A percentile compares a stretch with the other conserved stretches of the same genome.
These are phyloP conservation scores for Tolypocladium album DNA, from an alignment of 2,329 filamentous ascomycete species.

Conservation along the genomic window DNA sequence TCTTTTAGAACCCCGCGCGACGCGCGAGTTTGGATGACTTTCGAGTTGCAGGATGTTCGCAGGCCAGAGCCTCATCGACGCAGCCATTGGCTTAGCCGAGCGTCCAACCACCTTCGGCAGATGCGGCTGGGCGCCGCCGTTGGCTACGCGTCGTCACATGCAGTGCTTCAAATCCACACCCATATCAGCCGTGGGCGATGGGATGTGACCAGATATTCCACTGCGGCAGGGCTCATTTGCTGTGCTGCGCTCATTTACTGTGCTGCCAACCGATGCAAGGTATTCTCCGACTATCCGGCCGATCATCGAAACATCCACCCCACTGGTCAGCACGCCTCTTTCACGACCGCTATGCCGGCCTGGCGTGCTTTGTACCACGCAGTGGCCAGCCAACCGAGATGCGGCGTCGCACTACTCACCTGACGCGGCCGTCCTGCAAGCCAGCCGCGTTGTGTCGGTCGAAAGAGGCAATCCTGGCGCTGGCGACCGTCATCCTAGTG, in stretches of 20 bases:
- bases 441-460: background rate
- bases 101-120: background rate
- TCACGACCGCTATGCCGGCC: background rate
- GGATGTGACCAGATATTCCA: background rate
- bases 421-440: slow-evolving; percentile 8
- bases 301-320: background rate
- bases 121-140: background rate
- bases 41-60: background rate
- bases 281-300: background rate
- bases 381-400: background rate
- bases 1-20: background rate
- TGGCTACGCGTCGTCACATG: background rate
- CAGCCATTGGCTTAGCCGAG: background rate
- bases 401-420: slow-evolving; percentile 6
- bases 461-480: background rate
- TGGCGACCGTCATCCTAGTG: background rate
- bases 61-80: background rate
- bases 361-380: background rate
- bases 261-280: background rate
- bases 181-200: background rate
- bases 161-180: background rate
- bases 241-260: background rate
- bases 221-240: background rate
- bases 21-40: background rate
- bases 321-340: background rate